Conservation (phyloP, 192 early-diverging fungal genomes). For the Rhizophagus clarus region DNA sequence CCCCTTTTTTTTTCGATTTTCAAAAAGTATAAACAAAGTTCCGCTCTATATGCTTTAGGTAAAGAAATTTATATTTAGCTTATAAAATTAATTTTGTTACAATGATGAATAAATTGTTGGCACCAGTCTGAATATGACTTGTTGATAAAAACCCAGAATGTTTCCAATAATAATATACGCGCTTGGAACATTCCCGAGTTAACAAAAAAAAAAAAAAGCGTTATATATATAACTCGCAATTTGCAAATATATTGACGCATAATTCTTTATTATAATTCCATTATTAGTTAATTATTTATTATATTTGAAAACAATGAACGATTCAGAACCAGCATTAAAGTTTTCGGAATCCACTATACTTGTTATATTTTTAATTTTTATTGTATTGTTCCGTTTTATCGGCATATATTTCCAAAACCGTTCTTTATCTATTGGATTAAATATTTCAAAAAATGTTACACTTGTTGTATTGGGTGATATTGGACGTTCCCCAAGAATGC, state of each 20-base stretch:
- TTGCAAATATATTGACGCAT: neutral
- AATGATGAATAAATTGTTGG: slow-evolving; percentile 14
- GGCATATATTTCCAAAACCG: neutral
- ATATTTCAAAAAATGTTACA: slow-evolving; percentile 3
- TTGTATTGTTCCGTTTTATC: neutral
- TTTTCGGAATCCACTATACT: neutral
- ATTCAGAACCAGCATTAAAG: neutral
- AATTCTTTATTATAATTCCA: neutral
- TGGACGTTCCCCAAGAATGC: slow-evolving; percentile 89
- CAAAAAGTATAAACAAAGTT: too few species aligned
- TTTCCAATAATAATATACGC: neutral
- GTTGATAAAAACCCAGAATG: slow-evolving; percentile 1
- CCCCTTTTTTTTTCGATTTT: too few species aligned
- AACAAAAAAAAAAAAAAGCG: neutral
- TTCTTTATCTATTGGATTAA: neutral
- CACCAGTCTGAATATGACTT: slow-evolving; percentile 13
- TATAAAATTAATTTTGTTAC: neutral
- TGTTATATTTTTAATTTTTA: neutral
- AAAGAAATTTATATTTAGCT: too few species aligned
- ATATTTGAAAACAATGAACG: neutral
- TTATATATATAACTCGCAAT: neutral
- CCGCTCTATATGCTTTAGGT: too few species aligned
- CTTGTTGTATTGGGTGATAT: slow-evolving; percentile 82
- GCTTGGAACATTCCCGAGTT: neutral
- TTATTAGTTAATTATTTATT: neutral